Conservation (phyloP, 106 monocot species). For the Xerophyta viscosa region DNA sequence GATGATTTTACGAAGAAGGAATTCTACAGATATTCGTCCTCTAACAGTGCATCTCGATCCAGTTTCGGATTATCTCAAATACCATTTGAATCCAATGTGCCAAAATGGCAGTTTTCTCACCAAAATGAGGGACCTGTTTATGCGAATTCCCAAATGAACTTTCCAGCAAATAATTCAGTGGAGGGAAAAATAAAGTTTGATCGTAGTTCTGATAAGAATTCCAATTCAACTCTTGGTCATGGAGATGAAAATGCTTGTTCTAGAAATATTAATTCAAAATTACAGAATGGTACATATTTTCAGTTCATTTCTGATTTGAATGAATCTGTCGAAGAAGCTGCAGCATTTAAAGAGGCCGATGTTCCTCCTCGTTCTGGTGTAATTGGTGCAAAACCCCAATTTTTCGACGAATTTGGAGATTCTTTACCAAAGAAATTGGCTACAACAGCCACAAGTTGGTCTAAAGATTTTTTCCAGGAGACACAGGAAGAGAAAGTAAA, state of each 20-base stretch:
- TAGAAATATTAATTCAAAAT: conserved; percentile 1
- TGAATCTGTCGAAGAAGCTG: conserved; percentile 26
- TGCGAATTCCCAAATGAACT: too few relatives aligned
- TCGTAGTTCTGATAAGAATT: too few relatives aligned
- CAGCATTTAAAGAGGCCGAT: conserved; percentile 5
- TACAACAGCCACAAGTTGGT: conserved; percentile 1
- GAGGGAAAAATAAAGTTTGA: too few relatives aligned
- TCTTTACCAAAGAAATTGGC: conserved; percentile 8
- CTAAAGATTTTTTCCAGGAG: conserved; percentile 8
- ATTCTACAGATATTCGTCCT: conserved; percentile 3
- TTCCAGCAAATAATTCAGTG: too few relatives aligned
- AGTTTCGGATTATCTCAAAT: conserved; percentile 9
- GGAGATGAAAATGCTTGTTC: conserved; percentile 1
- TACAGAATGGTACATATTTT: neutral
- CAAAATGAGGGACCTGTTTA: too few relatives aligned
- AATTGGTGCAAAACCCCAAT: conserved; percentile 2
- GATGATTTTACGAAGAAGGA: conserved; percentile 25
- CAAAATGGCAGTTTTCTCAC: too few relatives aligned
- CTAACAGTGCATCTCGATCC: conserved; percentile 10
- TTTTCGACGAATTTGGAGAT: conserved; percentile 12
- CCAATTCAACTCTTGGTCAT: too few relatives aligned
- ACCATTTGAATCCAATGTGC: conserved; percentile 2
- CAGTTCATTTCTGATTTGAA: conserved; percentile 23
- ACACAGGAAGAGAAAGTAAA: conserved; percentile 13
- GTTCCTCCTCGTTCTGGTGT: conserved; percentile 9